Evolutionary conservation across 495 filamentous ascomycete genomes (phyloP).

Genomic region (Lasiosphaeria ovina): DNA sequence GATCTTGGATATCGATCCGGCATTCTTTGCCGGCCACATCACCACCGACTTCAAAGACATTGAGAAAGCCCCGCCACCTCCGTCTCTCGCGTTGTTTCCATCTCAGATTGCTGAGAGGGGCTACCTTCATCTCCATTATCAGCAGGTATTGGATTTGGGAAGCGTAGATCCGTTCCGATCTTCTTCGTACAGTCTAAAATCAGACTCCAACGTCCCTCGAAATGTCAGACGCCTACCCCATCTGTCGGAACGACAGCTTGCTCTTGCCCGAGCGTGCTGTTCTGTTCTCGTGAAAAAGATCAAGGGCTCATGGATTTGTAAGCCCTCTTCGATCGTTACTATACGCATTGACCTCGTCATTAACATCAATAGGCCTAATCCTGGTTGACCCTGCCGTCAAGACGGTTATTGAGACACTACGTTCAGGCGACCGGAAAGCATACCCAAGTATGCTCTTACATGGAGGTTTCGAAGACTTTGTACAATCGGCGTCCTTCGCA

Average conservation of each 20-base stretch:
- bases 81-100: conserved; percentile 13
- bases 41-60: conserved; percentile 13
- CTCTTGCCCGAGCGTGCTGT: conserved; percentile 13
- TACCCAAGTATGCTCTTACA: conserved; percentile 14
- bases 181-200: conserved; percentile 12
- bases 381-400: conserved; percentile 9
- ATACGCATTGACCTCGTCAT: not conserved
- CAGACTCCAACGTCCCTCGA: conserved; percentile 13
- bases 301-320: conserved; percentile 15
- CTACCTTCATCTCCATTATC: conserved; percentile 16
- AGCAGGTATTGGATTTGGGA: conserved; percentile 13
- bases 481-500: conserved; percentile 6
- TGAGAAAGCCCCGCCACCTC: conserved; percentile 10
- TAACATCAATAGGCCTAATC: conserved; percentile 12
- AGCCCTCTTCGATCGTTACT: conserved; percentile 4
- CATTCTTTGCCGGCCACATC: conserved; percentile 15
- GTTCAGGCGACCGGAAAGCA: conserved; percentile 4
- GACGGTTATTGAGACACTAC: conserved; percentile 10
- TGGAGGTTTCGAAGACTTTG: conserved; percentile 15
- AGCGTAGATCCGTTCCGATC: conserved; percentile 7
- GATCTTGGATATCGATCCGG: conserved; percentile 9
- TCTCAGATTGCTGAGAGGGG: conserved; percentile 16
- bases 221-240: conserved; percentile 13
- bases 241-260: conserved; percentile 11
- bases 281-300: conserved; percentile 12